Evolutionary conservation across 2,329 filamentous ascomycete genomes (phyloP).

Genomic region (Gremmenia infestans): DNA sequence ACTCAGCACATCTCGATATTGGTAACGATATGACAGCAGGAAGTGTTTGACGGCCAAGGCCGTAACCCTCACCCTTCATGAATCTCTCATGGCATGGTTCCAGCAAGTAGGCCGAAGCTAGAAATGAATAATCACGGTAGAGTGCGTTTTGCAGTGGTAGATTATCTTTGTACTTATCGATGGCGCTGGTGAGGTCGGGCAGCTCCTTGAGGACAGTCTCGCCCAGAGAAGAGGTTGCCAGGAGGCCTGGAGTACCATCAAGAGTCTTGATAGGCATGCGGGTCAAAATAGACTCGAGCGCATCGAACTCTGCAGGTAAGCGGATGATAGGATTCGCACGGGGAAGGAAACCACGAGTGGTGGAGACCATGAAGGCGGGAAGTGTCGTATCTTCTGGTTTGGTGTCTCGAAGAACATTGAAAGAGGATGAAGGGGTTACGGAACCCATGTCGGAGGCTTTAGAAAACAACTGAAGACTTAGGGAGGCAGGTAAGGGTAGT

Average conservation of each 20-base stretch:
- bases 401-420: slow-evolving; percentile 60
- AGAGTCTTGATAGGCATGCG: slow-evolving; percentile 75
- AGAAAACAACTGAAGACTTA: not conserved
- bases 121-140: slow-evolving; percentile 88
- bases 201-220: slow-evolving; percentile 68
- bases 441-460: slow-evolving; percentile 28
- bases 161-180: slow-evolving; percentile 70
- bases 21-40: slow-evolving; percentile 73
- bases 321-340: slow-evolving; percentile 55
- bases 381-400: slow-evolving; percentile 57
- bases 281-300: slow-evolving; percentile 65
- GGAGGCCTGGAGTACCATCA: slow-evolving; percentile 69
- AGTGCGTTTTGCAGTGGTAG: slow-evolving; percentile 77
- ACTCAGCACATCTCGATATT: slow-evolving; percentile 75
- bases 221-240: slow-evolving; percentile 70
- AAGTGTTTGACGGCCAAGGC: slow-evolving; percentile 67
- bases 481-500: not conserved
- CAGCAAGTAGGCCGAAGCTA: slow-evolving; percentile 82
- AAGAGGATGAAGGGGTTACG: slow-evolving; percentile 32
- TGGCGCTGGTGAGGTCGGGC: slow-evolving; percentile 67
- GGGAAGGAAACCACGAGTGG: slow-evolving; percentile 68
- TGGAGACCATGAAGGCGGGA: slow-evolving; percentile 76
- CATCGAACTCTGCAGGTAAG: slow-evolving; percentile 69
- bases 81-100: slow-evolving; percentile 83
- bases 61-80: slow-evolving; percentile 68